Conservation (phyloP, 2,329 filamentous ascomycete species). For the Cercospora sesami region DNA sequence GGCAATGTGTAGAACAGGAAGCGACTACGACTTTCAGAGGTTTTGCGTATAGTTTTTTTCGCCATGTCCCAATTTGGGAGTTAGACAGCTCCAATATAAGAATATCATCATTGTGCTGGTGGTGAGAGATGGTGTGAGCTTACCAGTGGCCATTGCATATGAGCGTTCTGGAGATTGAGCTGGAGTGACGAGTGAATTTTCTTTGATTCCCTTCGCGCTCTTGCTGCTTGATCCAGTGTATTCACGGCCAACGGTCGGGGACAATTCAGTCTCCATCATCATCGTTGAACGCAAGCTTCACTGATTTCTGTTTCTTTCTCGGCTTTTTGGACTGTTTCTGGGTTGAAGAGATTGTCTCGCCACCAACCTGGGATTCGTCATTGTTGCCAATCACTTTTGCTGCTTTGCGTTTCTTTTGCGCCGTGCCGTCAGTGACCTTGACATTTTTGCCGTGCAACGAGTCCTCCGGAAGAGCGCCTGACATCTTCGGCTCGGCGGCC, state of each 20-base stretch:
- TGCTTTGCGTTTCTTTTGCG: slow-evolving; percentile 41
- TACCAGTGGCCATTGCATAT: not conserved
- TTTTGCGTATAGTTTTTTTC: slow-evolving; percentile 33
- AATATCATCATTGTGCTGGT: slow-evolving; percentile 24
- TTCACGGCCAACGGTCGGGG: not conserved
- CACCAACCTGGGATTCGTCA: slow-evolving; percentile 23
- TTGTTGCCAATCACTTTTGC: slow-evolving; percentile 40
- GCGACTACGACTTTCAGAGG: slow-evolving; percentile 11
- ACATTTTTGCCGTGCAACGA: slow-evolving; percentile 19
- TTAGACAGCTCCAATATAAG: slow-evolving; percentile 38
- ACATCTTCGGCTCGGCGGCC: slow-evolving; percentile 26
- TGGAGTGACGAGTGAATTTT: not conserved
- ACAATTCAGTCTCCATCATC: slow-evolving; percentile 29
- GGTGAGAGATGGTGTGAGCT: not conserved
- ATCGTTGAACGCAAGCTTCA: slow-evolving; percentile 41
- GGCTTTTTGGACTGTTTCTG: slow-evolving; percentile 35
- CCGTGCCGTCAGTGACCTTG: slow-evolving; percentile 29
- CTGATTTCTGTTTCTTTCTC: slow-evolving; percentile 39
- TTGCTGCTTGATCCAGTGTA: not conserved
- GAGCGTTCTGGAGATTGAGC: not conserved
- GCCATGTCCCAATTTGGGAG: slow-evolving; percentile 23
- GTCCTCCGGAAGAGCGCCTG: slow-evolving; percentile 33
- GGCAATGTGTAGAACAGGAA: not conserved
- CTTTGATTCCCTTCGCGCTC: not conserved
- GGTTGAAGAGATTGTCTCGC: slow-evolving; percentile 13